Conservation (phyloP, 225 moss, liverwort and hornwort species). For the Marchantia polymorpha region DNA sequence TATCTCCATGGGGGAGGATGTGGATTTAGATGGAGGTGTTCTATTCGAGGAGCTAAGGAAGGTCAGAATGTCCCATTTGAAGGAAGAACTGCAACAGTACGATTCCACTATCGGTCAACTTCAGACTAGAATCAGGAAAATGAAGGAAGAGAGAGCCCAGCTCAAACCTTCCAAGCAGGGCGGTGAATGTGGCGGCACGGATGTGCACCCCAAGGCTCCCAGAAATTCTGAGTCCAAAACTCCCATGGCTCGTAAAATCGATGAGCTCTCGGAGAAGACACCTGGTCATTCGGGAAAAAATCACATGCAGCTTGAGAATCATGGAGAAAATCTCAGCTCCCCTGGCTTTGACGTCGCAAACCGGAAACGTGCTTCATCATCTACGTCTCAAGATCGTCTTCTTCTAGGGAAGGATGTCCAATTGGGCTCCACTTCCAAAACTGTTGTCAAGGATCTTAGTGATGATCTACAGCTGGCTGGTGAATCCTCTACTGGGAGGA, state of each 20-base stretch:
- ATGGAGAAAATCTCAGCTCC: background rate
- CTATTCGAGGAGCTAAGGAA: constrained; percentile 83
- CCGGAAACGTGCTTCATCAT: constrained; percentile 5
- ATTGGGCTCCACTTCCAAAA: background rate
- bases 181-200: constrained; percentile 6
- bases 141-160: constrained; percentile 60
- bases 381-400: constrained; percentile 1
- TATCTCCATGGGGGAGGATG: constrained; percentile 39
- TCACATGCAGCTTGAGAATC: constrained; percentile 3
- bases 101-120: constrained; percentile 77
- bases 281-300: constrained; percentile 8
- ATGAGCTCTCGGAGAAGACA: constrained; percentile 1
- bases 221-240: constrained; percentile 14
- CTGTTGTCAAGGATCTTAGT: background rate
- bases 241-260: background rate
- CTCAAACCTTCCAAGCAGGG: constrained; percentile 34
- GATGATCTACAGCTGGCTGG: background rate
- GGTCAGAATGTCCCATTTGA: constrained; percentile 67
- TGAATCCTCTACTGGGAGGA: constrained; percentile 1
- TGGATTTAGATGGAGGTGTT: constrained; percentile 47
- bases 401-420: background rate
- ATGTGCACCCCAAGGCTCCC: background rate
- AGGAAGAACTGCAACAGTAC: constrained; percentile 70
- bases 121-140: constrained; percentile 56
- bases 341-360: constrained; percentile 1